These are phyloP conservation scores for Nicotiana obtusifolia DNA, from an alignment of 257 asterid species.

Conservation along the genomic window DNA sequence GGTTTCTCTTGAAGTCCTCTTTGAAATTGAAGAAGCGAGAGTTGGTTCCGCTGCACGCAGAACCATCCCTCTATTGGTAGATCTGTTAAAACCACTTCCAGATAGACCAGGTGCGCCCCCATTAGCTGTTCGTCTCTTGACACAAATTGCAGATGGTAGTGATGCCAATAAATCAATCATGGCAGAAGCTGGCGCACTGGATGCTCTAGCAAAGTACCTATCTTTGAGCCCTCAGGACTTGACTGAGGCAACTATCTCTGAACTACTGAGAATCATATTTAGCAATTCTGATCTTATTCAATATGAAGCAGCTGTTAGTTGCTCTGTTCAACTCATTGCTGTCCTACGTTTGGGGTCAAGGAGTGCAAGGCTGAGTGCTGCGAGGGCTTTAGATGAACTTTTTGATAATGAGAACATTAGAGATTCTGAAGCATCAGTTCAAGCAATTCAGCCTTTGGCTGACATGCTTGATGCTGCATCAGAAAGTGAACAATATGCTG, in stretches of 20 bases:
- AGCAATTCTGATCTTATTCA: conserved; percentile 53
- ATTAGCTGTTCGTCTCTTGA: conserved; percentile 55
- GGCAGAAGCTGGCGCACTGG: conserved; percentile 85
- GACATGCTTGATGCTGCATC: conserved; percentile 63
- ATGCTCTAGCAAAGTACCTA: conserved; percentile 67
- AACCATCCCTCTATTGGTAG: conserved; percentile 71
- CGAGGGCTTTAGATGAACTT: conserved; percentile 61
- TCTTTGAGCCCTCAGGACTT: conserved; percentile 77
- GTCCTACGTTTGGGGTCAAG: conserved; percentile 91
- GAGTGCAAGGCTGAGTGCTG: conserved; percentile 67
- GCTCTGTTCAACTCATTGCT: conserved; percentile 66
- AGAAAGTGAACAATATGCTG: conserved; percentile 56
- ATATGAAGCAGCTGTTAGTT: conserved; percentile 54
- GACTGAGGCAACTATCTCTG: conserved; percentile 71
- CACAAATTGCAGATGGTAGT: conserved; percentile 70
- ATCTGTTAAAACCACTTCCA: conserved; percentile 74
- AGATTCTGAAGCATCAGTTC: conserved; percentile 58
- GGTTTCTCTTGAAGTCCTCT: conserved; percentile 54
- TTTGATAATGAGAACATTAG: conserved; percentile 57
- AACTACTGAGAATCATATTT: conserved; percentile 64
- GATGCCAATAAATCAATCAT: conserved; percentile 63
- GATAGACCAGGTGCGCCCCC: conserved; percentile 85
- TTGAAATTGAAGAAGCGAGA: conserved; percentile 70
- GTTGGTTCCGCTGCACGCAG: conserved; percentile 55
- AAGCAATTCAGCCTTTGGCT: conserved; percentile 77